Percentiles rank a stretch among this genome's conserved stretches.
phyloP scores from a whole-genome alignment of 192 early-diverging fungal genomes.

The Coemansia furcata region DNA sequence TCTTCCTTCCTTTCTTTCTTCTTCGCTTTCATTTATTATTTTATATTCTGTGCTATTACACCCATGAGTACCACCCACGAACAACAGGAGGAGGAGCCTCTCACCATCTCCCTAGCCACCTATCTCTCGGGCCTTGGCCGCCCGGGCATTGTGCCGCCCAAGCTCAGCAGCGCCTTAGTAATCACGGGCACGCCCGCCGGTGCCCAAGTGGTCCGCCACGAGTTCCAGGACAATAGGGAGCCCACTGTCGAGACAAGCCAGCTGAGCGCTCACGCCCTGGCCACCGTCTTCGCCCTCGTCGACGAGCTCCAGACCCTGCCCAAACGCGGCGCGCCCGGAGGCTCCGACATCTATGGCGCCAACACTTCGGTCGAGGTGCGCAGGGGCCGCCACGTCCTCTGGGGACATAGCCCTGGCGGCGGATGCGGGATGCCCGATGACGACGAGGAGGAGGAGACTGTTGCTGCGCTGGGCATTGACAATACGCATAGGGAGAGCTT shows the following conservation, averaged over 20 bases:
- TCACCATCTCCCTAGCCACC: slow-evolving; percentile 34
- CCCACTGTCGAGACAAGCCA: slow-evolving; percentile 14
- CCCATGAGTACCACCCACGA: slow-evolving; percentile 10
- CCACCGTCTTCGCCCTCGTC: slow-evolving; percentile 18
- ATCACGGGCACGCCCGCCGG: slow-evolving; percentile 18
- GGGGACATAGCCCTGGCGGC: slow-evolving; percentile 33
- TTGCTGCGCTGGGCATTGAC: neutral
- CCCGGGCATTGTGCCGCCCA: slow-evolving; percentile 43
- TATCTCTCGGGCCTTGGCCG: slow-evolving; percentile 34
- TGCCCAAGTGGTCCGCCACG: slow-evolving; percentile 20
- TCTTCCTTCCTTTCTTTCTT: slow-evolving; percentile 1
- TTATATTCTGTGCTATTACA: neutral
- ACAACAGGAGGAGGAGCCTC: neutral
- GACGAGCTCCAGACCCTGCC: slow-evolving; percentile 18
- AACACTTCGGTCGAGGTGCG: slow-evolving; percentile 39
- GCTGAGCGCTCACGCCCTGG: slow-evolving; percentile 2
- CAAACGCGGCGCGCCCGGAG: slow-evolving; percentile 3
- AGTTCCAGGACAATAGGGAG: slow-evolving; percentile 20
- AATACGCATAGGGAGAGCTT: slow-evolving; percentile 27
- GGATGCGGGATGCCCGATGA: slow-evolving; percentile 14
- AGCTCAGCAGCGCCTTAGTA: slow-evolving; percentile 22
- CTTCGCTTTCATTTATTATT: neutral
- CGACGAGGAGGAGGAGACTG: slow-evolving; percentile 6
- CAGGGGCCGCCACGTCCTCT: slow-evolving; percentile 21
- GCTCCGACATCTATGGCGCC: slow-evolving; percentile 39